phyloP scores from a whole-genome alignment of 2,329 filamentous ascomycete genomes.

The Elsinoe fawcettii region DNA sequence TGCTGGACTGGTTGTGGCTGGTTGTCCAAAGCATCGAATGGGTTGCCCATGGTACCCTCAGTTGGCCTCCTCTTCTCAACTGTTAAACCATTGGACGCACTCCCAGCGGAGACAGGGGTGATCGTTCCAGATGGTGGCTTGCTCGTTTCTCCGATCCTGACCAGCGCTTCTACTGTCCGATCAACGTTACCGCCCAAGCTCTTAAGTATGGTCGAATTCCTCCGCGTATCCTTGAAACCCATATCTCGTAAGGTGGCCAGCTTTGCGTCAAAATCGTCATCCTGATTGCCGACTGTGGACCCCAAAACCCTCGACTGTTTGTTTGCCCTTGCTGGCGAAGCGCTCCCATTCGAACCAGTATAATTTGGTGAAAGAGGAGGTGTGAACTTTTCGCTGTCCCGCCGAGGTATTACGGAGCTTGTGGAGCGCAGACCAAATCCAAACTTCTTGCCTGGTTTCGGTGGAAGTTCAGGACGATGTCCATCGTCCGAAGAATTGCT shows the following conservation, averaged over 20 bases:
- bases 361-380: slow-evolving; percentile 30
- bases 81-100: slow-evolving; percentile 42
- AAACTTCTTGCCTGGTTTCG: slow-evolving; percentile 54
- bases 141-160: slow-evolving; percentile 68
- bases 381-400: slow-evolving; percentile 38
- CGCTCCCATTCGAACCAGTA: slow-evolving; percentile 22
- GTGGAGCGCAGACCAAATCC: slow-evolving; percentile 59
- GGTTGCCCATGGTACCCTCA: slow-evolving; percentile 29
- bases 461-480: slow-evolving; percentile 50
- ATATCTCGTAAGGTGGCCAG: slow-evolving; percentile 72
- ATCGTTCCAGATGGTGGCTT: slow-evolving; percentile 30
- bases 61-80: slow-evolving; percentile 33
- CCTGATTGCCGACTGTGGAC: slow-evolving; percentile 50
- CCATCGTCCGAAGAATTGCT: slow-evolving; percentile 47
- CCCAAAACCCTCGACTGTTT: slow-evolving; percentile 63
- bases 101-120: slow-evolving; percentile 34
- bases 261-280: slow-evolving; percentile 64
- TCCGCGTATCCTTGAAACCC: slow-evolving; percentile 79
- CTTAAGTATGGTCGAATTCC: slow-evolving; percentile 74
- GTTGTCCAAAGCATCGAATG: slow-evolving; percentile 39
- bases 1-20: slow-evolving; percentile 20
- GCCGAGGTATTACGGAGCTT: slow-evolving; percentile 60
- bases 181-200: slow-evolving; percentile 79
- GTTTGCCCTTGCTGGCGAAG: slow-evolving; percentile 36
- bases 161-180: slow-evolving; percentile 73